Evolutionary conservation across 179 eudicot genomes (phyloP), one percentile per base, ranked within the genome.

Genomic region (Patellifolia procumbens): DNA sequence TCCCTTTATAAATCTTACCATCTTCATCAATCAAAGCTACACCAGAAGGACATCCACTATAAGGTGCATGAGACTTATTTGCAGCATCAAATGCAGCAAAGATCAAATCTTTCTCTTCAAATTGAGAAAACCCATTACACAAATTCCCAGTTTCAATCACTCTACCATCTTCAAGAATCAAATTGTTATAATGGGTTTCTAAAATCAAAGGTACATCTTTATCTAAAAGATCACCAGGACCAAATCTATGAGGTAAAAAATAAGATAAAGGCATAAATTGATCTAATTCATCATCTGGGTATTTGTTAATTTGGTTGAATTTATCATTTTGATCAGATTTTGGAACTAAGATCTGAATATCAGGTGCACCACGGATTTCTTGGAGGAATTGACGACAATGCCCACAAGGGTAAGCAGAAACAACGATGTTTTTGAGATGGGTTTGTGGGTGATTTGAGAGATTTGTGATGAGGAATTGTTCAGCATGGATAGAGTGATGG

Each of bases 301-400:
- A 29, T 7, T 67, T 75, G n/a, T 72, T 72, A n/a, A 22, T 52
- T 37, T 56, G 35, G 7, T 13, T 74, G 6, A 53, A 42, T 22
- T 65, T 64, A 28, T 62, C 51, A 19, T 17, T 10, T 5, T 67
- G 45, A 2, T 43, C 53, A 20, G 66, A 46, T 8, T 70, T 68
- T 2, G 69, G 42, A 3, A 85, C 83, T 1, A 82, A 70, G 85
- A 94, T 84, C 76, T 83, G 82, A 29, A 91, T 85, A 6, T 83
- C 81, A 8, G 87, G 81, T 15, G 96, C 89, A 26, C 81, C 62
- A 0, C 97, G 82, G 60, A 92, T 81, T 48, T 94, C 98, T 66
- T 94, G 96, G 5, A 92, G 72, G 77, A 94, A 92, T 82, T 94
- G 98, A 72, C 97, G 96, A 82, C 97, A 94, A 85, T 94, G 97